These are phyloP conservation scores for Collariella sp. DNA, from an alignment of 495 filamentous ascomycete genomes.

Conservation along the genomic window DNA sequence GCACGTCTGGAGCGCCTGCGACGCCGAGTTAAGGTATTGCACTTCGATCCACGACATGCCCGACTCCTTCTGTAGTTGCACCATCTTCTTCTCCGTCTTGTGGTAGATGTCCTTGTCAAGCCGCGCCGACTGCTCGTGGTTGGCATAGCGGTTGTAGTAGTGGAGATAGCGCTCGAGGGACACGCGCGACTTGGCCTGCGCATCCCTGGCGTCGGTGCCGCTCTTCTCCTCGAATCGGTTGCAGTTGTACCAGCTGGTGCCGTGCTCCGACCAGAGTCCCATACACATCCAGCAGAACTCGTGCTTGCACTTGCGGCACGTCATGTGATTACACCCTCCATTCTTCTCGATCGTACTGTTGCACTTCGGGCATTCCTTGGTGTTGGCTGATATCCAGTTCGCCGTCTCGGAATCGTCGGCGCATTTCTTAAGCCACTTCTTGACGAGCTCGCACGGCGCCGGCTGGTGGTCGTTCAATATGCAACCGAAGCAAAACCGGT, in stretches of 20 bases:
- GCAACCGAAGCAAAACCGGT: slow-evolving; percentile 95
- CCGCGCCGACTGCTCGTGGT: slow-evolving; percentile 95
- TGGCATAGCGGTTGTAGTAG: slow-evolving; percentile 98
- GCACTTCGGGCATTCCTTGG: slow-evolving; percentile 95
- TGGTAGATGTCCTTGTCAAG: slow-evolving; percentile 91
- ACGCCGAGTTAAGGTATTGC: slow-evolving; percentile 87
- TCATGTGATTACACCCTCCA: slow-evolving; percentile 99
- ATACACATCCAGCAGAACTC: slow-evolving; percentile 99
- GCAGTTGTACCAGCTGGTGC: slow-evolving; percentile 99
- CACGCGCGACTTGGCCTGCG: slow-evolving; percentile 80
- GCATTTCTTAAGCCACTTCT: slow-evolving; percentile 96
- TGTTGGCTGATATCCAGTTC: slow-evolving; percentile 99
- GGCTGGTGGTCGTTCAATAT: slow-evolving; percentile 87
- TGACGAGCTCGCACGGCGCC: slow-evolving; percentile 82
- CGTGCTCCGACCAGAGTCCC: slow-evolving; percentile 96
- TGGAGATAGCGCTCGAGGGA: slow-evolving; percentile 90
- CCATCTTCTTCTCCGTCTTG: slow-evolving; percentile 99
- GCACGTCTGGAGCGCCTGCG: slow-evolving; percentile 88
- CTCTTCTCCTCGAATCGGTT: slow-evolving; percentile 95
- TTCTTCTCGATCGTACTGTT: slow-evolving; percentile 98
- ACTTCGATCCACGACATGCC: slow-evolving; percentile 99
- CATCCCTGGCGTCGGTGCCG: slow-evolving; percentile 77
- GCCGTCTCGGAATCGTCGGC: slow-evolving; percentile 97
- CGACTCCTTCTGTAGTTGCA: slow-evolving; percentile 79
- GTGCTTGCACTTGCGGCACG: slow-evolving; percentile 94